phyloP scores from a whole-genome alignment of 2,329 filamentous ascomycete species.

The Colletotrichum destructivum region DNA sequence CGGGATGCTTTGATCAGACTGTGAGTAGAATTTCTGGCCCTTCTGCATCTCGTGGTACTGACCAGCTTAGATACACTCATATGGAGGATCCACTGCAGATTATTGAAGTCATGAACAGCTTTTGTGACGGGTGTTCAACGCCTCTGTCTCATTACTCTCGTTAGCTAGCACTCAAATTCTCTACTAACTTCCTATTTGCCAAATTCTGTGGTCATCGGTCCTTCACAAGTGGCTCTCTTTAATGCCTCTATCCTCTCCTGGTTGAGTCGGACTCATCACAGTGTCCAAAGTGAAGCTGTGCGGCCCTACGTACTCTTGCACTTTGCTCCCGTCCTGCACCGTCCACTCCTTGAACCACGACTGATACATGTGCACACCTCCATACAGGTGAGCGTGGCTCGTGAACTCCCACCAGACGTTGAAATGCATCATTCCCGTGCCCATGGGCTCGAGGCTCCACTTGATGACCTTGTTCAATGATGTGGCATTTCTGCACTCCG shows the following conservation, averaged over 20 bases:
- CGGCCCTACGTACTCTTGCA: slow-evolving; percentile 19
- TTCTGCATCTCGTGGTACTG: neutral
- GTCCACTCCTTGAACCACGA: slow-evolving; percentile 18
- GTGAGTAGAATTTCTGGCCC: slow-evolving; percentile 52
- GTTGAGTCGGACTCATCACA: neutral
- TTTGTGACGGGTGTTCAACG: neutral
- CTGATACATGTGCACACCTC: slow-evolving; percentile 16
- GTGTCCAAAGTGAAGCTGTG: slow-evolving; percentile 15
- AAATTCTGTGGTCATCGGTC: neutral
- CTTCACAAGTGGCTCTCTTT: too few relatives aligned
- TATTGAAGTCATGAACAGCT: neutral
- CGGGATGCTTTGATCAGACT: slow-evolving; percentile 72
- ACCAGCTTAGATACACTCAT: slow-evolving; percentile 40
- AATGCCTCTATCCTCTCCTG: neutral
- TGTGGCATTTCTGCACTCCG: slow-evolving; percentile 17
- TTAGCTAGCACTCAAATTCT: too few relatives aligned
- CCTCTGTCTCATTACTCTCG: too few relatives aligned
- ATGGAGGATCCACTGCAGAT: slow-evolving; percentile 41
- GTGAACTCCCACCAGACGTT: slow-evolving; percentile 40
- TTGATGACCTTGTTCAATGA: slow-evolving; percentile 13
- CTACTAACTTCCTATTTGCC: neutral
- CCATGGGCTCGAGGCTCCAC: slow-evolving; percentile 37
- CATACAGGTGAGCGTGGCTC: slow-evolving; percentile 22
- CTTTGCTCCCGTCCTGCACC: slow-evolving; percentile 20
- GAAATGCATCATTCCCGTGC: slow-evolving; percentile 36